Percentiles rank a stretch among this genome's conserved stretches.
These are phyloP conservation scores for Cordyceps cateniannulata DNA, from an alignment of 2,329 filamentous ascomycete species.

Conservation along the genomic window DNA sequence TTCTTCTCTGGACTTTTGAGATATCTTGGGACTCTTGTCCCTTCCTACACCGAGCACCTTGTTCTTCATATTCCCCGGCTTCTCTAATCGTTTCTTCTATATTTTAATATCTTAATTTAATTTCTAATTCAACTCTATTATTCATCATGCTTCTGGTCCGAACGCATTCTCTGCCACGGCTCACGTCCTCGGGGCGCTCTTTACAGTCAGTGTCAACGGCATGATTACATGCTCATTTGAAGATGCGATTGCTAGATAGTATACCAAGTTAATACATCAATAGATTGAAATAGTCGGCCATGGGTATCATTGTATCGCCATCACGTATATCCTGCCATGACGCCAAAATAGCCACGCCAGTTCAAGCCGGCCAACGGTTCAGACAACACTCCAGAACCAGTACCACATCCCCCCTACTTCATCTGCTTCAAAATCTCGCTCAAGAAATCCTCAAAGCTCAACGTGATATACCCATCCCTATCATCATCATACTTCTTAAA, in stretches of 20 bases:
- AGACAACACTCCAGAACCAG: background rate
- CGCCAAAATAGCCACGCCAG: background rate
- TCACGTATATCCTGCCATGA: background rate
- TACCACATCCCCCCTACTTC: slow-evolving; percentile 31
- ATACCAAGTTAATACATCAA: background rate
- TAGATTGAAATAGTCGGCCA: background rate
- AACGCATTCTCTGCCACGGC: too few relatives aligned
- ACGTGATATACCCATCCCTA: slow-evolving; percentile 82
- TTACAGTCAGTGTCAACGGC: too few relatives aligned
- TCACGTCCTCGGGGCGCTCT: too few relatives aligned
- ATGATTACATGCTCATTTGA: too few relatives aligned
- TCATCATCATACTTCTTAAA: slow-evolving; percentile 99
- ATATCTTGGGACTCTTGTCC: too few relatives aligned
- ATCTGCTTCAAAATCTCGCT: slow-evolving; percentile 60
- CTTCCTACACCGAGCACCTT: too few relatives aligned
- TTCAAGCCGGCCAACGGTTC: background rate
- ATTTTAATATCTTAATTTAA: too few relatives aligned
- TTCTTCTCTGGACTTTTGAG: too few relatives aligned
- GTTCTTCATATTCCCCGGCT: too few relatives aligned
- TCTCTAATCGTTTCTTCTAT: too few relatives aligned
- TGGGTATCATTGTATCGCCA: slow-evolving; percentile 10
- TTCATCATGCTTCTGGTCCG: too few relatives aligned
- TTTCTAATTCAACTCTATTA: too few relatives aligned
- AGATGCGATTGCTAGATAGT: background rate
- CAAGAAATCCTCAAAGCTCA: slow-evolving; percentile 77